Evolutionary conservation across 768 basidiomycete species (phyloP).

Genomic region (Pleurotus pulmonarius): DNA sequence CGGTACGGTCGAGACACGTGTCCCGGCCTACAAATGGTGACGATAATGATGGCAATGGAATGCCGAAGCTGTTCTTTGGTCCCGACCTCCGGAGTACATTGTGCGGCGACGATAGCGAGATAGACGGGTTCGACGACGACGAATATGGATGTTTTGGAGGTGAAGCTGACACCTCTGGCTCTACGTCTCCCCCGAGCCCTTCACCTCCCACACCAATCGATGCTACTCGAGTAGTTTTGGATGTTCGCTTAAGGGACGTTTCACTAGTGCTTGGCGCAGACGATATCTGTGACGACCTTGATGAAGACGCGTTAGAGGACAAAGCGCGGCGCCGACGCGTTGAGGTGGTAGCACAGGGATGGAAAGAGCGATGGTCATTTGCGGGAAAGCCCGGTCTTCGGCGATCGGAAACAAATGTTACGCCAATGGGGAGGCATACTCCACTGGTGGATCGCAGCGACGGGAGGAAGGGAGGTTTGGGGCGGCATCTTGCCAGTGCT

Average conservation of each 20-base stretch:
- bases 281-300: slow-evolving; percentile 14
- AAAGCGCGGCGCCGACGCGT: slow-evolving; percentile 21
- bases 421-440: slow-evolving; percentile 34
- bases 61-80: slow-evolving; percentile 16
- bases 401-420: slow-evolving; percentile 44
- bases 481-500: not conserved
- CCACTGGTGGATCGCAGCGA: not conserved
- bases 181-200: slow-evolving; percentile 26
- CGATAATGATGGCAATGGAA: not conserved
- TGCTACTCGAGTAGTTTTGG: slow-evolving; percentile 13
- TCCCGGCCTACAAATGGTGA: not conserved
- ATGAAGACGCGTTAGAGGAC: slow-evolving; percentile 17
- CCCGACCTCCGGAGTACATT: slow-evolving; percentile 45
- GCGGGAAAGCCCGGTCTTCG: slow-evolving; percentile 22
- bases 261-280: no score
- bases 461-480: not conserved
- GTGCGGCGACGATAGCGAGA: slow-evolving; percentile 37
- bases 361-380: slow-evolving; percentile 49
- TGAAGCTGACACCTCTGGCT: slow-evolving; percentile 16
- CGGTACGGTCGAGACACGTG: not conserved
- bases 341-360: slow-evolving; percentile 46
- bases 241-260: slow-evolving; percentile 18
- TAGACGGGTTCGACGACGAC: slow-evolving; percentile 34
- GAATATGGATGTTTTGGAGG: not conserved
- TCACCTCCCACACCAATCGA: slow-evolving; percentile 35